Base-by-base conservation (phyloP, 2,329 filamentous ascomycete species). In the Penicillium frequentans region DNA sequence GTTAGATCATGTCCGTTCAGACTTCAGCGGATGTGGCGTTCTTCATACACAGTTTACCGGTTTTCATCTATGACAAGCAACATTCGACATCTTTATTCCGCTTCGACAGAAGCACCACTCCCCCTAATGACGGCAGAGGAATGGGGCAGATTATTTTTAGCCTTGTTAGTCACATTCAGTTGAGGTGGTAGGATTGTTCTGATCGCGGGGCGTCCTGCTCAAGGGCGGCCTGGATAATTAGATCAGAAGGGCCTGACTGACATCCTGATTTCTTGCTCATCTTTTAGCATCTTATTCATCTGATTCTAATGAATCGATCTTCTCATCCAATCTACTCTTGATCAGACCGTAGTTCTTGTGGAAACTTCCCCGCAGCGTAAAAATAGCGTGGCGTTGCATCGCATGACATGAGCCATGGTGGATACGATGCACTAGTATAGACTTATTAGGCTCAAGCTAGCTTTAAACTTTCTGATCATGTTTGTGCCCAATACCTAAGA, bases 321-420 rank as follows among this genome's bases (percentile, higher is more conserved):
- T 23, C 1, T 14, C 4, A 5, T 21, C 4, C 11, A 24, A 23
- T 35, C 9, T 5, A 7, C 14, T 46, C 44, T 4, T 16, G 13
- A 27, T 29, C 44, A 23, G 7, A 19, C 16, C 8, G 19, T 23
- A 42, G 45, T 47, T 47, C 27, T 16, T 21, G 10, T 19, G 27
- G 43, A 19, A 39, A 2, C 16, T 48, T 33, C 52, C 35, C 52
- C 52, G 45, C 47, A 54, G 29, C 33, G n/a, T 54, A 48, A 49
- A 44, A 53, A 51, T 53, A 53, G 37, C 24, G 45, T 52, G 52
- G 58, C 52, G 49, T 57, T 44, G 31, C 35, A 39, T 43, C 27
- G 44, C 44, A 42, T 50, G 48, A 50, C 33, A 39, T 27, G 35
- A 14, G 31, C 13, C 13, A 33, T 33, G 13, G 31, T 33, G 31